Conservation (phyloP, 371 early-diverging fungal genomes). For the Mortierella sp. region DNA sequence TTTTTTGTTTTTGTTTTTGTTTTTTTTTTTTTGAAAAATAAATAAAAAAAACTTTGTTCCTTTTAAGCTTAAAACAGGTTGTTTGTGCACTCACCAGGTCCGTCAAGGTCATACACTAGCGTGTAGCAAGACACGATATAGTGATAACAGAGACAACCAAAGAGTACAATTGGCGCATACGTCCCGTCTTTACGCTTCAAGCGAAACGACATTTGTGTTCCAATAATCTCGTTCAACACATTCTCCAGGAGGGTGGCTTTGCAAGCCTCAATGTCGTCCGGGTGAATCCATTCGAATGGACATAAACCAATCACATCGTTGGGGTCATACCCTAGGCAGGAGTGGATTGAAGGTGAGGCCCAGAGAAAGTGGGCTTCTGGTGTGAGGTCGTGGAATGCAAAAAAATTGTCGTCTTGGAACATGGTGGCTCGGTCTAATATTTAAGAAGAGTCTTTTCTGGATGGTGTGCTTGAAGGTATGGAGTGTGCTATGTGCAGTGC, state of each 20-base stretch:
- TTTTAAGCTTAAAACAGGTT: too few species aligned
- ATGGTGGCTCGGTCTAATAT: too few species aligned
- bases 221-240: conserved; percentile 64
- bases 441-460: too few species aligned
- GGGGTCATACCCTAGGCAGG: conserved; percentile 63
- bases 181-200: conserved; percentile 34
- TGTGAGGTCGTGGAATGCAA: conserved; percentile 70
- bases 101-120: conserved; percentile 12
- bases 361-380: conserved; percentile 61
- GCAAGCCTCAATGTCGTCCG: conserved; percentile 56
- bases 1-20: too few species aligned
- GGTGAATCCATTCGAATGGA: conserved; percentile 63
- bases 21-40: too few species aligned
- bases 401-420: conserved; percentile 59
- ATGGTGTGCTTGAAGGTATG: too few species aligned
- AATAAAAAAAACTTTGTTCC: too few species aligned
- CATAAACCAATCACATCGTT: conserved; percentile 62
- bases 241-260: conserved; percentile 57
- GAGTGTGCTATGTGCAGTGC: too few species aligned
- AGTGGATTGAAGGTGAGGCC: conserved; percentile 64
- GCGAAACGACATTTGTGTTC: conserved; percentile 28
- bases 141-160: conserved; percentile 37
- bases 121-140: conserved; percentile 44
- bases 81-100: conserved; percentile 18
- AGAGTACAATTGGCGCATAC: conserved; percentile 24